A percentile compares a stretch with the other conserved stretches of the same genome.
Conservation (phyloP, 2,329 filamentous ascomycete genomes). For the Metarhizium anisopliae region DNA sequence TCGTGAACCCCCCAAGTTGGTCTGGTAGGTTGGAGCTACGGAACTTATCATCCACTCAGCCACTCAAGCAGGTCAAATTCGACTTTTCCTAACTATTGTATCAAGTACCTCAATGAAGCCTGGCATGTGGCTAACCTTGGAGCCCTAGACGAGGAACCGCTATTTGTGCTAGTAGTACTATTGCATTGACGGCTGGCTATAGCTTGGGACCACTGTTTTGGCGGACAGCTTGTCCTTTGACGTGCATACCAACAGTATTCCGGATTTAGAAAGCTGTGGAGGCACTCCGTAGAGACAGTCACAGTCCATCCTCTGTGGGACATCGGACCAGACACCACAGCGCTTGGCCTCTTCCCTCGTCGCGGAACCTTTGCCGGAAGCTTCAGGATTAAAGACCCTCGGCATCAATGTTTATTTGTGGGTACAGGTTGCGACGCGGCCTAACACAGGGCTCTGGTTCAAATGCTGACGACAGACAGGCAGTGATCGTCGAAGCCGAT, state of each 20-base stretch:
- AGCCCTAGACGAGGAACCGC: not conserved
- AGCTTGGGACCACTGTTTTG: not conserved
- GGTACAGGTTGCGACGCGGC: not conserved
- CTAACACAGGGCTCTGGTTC: not conserved
- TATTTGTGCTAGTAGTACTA: not conserved
- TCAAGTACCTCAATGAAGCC: not conserved
- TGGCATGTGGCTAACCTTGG: not conserved
- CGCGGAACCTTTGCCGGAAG: not conserved
- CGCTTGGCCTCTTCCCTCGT: not conserved
- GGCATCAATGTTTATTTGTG: not conserved
- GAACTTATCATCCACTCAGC: not conserved
- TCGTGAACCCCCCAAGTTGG: constrained; percentile 1
- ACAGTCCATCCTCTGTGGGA: not conserved
- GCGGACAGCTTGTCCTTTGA: not conserved
- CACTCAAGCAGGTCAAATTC: not conserved
- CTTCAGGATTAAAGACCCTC: not conserved
- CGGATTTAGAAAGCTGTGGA: not conserved
- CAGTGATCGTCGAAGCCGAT: not conserved
- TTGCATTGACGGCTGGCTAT: not conserved
- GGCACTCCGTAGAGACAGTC: not conserved
- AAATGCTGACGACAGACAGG: not conserved
- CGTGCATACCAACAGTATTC: not conserved
- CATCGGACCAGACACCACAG: not conserved
- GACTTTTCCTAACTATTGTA: not conserved
- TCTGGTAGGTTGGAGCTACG: not conserved